These are phyloP conservation scores for Neofusicoccum sp. DNA, from an alignment of 2,329 filamentous ascomycete species.

Conservation along the genomic window DNA sequence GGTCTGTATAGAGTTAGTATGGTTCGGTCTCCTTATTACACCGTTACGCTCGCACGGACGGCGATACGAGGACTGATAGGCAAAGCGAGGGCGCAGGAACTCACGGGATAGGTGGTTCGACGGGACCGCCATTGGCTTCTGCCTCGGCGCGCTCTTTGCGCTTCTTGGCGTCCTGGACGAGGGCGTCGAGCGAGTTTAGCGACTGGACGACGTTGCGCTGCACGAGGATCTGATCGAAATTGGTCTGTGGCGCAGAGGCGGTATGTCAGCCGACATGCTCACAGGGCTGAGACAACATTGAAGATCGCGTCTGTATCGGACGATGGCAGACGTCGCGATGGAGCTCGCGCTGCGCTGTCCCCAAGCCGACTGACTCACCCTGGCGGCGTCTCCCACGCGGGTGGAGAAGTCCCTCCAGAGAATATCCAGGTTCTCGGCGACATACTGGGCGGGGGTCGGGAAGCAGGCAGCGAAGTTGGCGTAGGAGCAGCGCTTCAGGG, in stretches of 20 bases:
- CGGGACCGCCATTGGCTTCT: conserved; percentile 35
- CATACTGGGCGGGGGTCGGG: conserved; percentile 59
- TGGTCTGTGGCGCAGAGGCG: conserved; percentile 31
- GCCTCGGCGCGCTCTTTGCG: conserved; percentile 48
- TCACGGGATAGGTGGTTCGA: conserved; percentile 28
- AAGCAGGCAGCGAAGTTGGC: conserved; percentile 63
- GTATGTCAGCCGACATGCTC: neutral
- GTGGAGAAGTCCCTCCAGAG: conserved; percentile 59
- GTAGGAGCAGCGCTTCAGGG: conserved; percentile 60
- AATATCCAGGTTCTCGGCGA: conserved; percentile 55
- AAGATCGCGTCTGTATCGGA: neutral
- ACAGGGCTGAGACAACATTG: neutral
- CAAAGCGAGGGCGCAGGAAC: neutral
- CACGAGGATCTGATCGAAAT: conserved; percentile 60
- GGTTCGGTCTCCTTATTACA: neutral
- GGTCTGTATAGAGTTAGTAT: conserved; percentile 41
- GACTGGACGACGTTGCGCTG: conserved; percentile 57
- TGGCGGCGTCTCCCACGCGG: conserved; percentile 57
- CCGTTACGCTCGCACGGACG: neutral
- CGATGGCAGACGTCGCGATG: neutral
- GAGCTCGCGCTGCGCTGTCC: neutral
- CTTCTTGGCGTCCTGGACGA: conserved; percentile 58
- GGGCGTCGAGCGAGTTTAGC: conserved; percentile 60
- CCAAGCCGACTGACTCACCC: conserved; percentile 28
- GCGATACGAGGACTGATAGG: neutral